Evolutionary conservation across 2,329 filamentous ascomycete genomes (phyloP).

Genomic region (Delphinella strobiligena): DNA sequence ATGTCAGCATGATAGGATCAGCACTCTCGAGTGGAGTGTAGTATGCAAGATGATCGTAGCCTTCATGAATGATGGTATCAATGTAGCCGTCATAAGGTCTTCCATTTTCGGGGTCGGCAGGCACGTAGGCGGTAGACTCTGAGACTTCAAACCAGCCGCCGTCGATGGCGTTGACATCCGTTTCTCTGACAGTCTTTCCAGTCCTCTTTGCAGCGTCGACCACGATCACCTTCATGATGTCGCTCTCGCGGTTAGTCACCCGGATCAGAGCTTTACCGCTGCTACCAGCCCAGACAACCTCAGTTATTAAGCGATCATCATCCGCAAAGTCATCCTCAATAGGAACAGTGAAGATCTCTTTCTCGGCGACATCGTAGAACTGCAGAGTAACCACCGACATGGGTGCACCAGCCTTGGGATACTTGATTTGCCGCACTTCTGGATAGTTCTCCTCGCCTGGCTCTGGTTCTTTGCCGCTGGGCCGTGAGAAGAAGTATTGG

Average conservation of each 20-base stretch:
- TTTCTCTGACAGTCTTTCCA: constrained; percentile 66
- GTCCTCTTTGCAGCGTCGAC: constrained; percentile 64
- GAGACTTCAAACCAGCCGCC: constrained; percentile 96
- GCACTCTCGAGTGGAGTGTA: constrained; percentile 78
- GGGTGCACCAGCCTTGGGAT: constrained; percentile 87
- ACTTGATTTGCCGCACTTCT: constrained; percentile 85
- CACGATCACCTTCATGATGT: constrained; percentile 75
- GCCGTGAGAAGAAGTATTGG: constrained; percentile 82
- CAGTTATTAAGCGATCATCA: constrained; percentile 79
- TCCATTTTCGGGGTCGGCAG: constrained; percentile 65
- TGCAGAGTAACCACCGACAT: constrained; percentile 82
- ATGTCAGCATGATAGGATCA: constrained; percentile 73
- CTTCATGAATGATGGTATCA: constrained; percentile 75
- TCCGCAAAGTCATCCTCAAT: constrained; percentile 67
- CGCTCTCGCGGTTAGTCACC: constrained; percentile 88
- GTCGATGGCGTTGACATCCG: constrained; percentile 74
- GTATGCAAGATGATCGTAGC: constrained; percentile 85
- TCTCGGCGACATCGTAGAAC: constrained; percentile 74
- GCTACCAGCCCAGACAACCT: constrained; percentile 76
- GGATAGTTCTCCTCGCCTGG: constrained; percentile 78
- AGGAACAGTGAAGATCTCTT: constrained; percentile 67
- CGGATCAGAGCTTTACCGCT: constrained; percentile 69
- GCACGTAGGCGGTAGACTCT: constrained; percentile 73
- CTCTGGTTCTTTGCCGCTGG: constrained; percentile 58
- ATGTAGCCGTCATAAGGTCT: constrained; percentile 73